Base-by-base conservation (phyloP, 2,329 filamentous ascomycete species). In the Dichotomopilus funicola region DNA sequence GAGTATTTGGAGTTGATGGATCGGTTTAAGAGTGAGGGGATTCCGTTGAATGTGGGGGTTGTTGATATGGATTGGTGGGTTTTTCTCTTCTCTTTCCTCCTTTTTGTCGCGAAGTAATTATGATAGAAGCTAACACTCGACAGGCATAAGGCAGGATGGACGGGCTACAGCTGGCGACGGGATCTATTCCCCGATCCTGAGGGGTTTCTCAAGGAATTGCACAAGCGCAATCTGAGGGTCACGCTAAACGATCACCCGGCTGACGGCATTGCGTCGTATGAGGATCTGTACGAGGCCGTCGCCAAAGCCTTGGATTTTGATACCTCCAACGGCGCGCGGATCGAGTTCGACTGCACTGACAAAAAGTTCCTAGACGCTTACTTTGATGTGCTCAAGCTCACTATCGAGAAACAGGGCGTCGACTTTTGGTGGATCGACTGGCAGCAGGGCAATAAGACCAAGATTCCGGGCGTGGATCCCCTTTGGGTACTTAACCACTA, bases 371-470 rank as follows among this genome's bases (percentile, higher is more conserved):
- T 83, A 65, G 71, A 82, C 37, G 81, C 80, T 0, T 85, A 81
- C 61, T 76, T 85, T 45, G 73, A 78, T 49, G 74, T 83, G 2
- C 71, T 86, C 5, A 79, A 84, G 55, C 72, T 76, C 10, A 69
- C 73, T 11, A 70, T 85, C 34, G 82, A 86, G 58, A 70, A 76
- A 1, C 70, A 79, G 7, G 82, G 79, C 1, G 73, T 77, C 27
- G 82, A 86, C 62, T 84, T 86, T 55, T 85, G 81, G 80, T 86
- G 83, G 83, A 74, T 85, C 34, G 83, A 86, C 64, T 86, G 82
- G 82, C 83, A 86, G 65, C 83, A 86, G 65, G 83, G 83, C 1
- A 68, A 72, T 2, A 70, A 74, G 54, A 81, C 80, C 1, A 73
- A 74, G 37, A 73, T 84, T 5, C 76, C 75, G 0, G 81, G 81